Evolutionary conservation across 2,329 filamentous ascomycete genomes (phyloP).

Genomic region (Aureobasidium lini): DNA sequence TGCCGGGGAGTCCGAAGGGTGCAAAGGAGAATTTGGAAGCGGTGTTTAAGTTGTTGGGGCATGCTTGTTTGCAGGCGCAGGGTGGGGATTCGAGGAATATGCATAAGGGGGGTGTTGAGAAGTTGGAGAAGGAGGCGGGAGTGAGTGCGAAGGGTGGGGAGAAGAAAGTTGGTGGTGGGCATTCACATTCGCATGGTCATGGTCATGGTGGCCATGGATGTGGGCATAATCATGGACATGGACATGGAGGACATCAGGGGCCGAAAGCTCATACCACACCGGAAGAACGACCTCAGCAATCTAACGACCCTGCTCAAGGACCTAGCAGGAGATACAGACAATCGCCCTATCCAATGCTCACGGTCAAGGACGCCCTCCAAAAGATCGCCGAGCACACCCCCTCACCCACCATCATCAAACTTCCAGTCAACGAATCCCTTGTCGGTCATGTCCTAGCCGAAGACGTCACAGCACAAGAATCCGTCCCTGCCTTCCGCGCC

Average conservation of each 20-base stretch:
- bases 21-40: conserved; percentile 89
- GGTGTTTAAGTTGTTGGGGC: conserved; percentile 80
- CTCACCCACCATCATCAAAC: conserved; percentile 47
- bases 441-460: conserved; percentile 75
- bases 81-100: conserved; percentile 73
- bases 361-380: conserved; percentile 70
- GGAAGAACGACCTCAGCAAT: conserved; percentile 45
- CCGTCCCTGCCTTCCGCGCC: conserved; percentile 86
- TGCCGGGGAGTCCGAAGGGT: conserved; percentile 92
- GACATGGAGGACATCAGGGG: conserved; percentile 47
- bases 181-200: conserved; percentile 38
- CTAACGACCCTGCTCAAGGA: conserved; percentile 53
- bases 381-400: conserved; percentile 70
- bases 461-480: conserved; percentile 70
- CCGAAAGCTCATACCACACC: conserved; percentile 65
- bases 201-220: conserved; percentile 29
- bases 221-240: conserved; percentile 45
- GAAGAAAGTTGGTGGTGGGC: conserved; percentile 24
- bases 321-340: conserved; percentile 66
- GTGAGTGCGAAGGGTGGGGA: conserved; percentile 30
- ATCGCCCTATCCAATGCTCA: conserved; percentile 88
- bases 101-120: conserved; percentile 74
- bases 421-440: conserved; percentile 56
- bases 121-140: conserved; percentile 76
- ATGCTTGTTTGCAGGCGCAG: conserved; percentile 85